Base-by-base conservation (phyloP, 805 yeast species). In the Metschnikowia kofuensis region DNA sequence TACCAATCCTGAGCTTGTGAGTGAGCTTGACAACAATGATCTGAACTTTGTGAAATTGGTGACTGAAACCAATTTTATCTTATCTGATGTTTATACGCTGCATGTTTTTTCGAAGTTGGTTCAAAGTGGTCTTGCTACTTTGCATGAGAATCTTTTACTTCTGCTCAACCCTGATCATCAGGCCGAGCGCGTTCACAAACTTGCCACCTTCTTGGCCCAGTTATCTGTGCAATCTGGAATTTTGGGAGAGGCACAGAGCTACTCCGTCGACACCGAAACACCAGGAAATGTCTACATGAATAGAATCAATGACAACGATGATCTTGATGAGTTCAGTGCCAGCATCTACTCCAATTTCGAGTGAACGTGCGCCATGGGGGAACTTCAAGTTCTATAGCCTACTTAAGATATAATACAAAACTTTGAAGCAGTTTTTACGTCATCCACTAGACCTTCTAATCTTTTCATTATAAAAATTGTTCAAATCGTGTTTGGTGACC, bases 281-380 rank as follows among this genome's bases (percentile, higher is more conserved):
- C 76, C 66, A 1, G 78, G 77, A 11, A 73, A 73, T 51, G 60
- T 64, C 13, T 73, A 65, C 54, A 59, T 73, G 34, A 71, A 69
- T 56, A 64, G 52, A 45, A 53, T 71, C 48, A 70, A 70, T 56
- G 67, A 64, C 36, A 57, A 67, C 31, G 83, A 80, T 14, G 89
- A 84, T 54, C 75, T 91, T 49, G 95, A 88, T 55, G 96, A 89
- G 51, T 77, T 91, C 56, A 85, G 96, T 68, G 97, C 97, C 5
- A 78, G 89, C 56, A 91, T 91, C 8, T 91, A 91, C 65, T 85
- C 96, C 15, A 89, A 89, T 60, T 88, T 87, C 54, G 77, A 72
- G 46, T 71, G 61, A 53, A 11, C 38, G 6, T 10, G 27, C 27
- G 10, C 27, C 11, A 14, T 21, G 30, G 11, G 40, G 11, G 21